phyloP scores from a whole-genome alignment of 306 rosid genomes.

The Acacia acuminata region DNA sequence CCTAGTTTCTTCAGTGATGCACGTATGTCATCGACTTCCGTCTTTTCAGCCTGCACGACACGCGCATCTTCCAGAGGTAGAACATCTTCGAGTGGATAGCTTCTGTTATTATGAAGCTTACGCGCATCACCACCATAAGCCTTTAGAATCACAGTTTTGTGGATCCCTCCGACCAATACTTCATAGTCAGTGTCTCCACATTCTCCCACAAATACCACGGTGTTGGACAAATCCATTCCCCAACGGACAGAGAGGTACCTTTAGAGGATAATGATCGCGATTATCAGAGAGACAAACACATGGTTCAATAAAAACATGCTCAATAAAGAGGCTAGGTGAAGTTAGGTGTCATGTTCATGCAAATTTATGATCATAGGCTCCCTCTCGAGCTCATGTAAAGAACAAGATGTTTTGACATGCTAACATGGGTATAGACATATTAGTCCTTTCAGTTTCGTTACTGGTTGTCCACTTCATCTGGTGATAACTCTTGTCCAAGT shows the following conservation, averaged over 20 bases:
- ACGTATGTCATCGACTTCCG: slow-evolving; percentile 28
- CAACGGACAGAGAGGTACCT: slow-evolving; percentile 92
- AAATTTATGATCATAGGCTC: neutral
- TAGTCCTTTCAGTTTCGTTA: neutral
- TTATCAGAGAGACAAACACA: slow-evolving; percentile 38
- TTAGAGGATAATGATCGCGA: slow-evolving; percentile 18
- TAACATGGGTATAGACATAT: neutral
- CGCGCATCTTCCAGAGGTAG: slow-evolving; percentile 66
- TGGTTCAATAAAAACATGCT: slow-evolving; percentile 5
- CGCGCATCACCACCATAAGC: slow-evolving; percentile 69
- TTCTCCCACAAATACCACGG: slow-evolving; percentile 93
- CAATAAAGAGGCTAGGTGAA: neutral
- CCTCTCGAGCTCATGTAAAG: neutral
- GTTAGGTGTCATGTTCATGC: slow-evolving; percentile 28
- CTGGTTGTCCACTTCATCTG: neutral
- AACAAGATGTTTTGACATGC: neutral
- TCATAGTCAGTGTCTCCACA: slow-evolving; percentile 95
- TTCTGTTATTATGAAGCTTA: slow-evolving; percentile 74
- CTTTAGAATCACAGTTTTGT: slow-evolving; percentile 79
- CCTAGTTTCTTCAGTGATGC: slow-evolving; percentile 48
- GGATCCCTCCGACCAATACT: slow-evolving; percentile 87
- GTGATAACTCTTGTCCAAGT: neutral
- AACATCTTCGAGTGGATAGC: slow-evolving; percentile 87
- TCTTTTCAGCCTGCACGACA: slow-evolving; percentile 42
- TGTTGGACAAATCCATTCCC: slow-evolving; percentile 88